Evolutionary conservation across 2,329 filamentous ascomycete species (phyloP).

Genomic region (Exophiala sideris): DNA sequence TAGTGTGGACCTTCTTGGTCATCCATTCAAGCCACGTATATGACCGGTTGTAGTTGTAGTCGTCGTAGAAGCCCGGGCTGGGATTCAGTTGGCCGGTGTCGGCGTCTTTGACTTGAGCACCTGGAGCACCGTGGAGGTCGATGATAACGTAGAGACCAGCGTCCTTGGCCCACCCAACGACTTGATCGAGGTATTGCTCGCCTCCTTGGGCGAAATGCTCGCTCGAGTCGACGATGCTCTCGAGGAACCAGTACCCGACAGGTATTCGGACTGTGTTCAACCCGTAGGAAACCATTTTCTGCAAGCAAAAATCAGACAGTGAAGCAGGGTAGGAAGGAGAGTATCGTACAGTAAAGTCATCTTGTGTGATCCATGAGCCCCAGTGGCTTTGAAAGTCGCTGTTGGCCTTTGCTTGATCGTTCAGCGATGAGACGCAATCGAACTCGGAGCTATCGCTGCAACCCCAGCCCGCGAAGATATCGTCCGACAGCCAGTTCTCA

Average conservation of each 20-base stretch:
- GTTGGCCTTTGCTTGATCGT: slow-evolving; percentile 45
- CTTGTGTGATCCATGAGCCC: slow-evolving; percentile 48
- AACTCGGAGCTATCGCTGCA: slow-evolving; percentile 44
- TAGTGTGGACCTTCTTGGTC: slow-evolving; percentile 50
- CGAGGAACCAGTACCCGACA: slow-evolving; percentile 55
- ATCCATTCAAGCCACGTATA: slow-evolving; percentile 57
- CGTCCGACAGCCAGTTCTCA: slow-evolving; percentile 53
- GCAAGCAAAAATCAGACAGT: not conserved
- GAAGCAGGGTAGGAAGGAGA: not conserved
- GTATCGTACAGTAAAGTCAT: slow-evolving; percentile 41
- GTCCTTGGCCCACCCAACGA: slow-evolving; percentile 50
- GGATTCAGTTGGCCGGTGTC: slow-evolving; percentile 45
- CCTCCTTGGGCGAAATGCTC: slow-evolving; percentile 53
- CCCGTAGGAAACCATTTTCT: slow-evolving; percentile 47
- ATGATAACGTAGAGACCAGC: slow-evolving; percentile 54
- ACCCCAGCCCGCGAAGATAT: slow-evolving; percentile 49
- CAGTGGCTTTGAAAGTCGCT: slow-evolving; percentile 51
- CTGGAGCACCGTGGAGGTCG: slow-evolving; percentile 52
- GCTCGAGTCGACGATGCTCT: slow-evolving; percentile 45
- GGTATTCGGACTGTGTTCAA: slow-evolving; percentile 56
- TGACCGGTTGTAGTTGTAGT: slow-evolving; percentile 56
- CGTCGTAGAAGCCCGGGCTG: slow-evolving; percentile 53
- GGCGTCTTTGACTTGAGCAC: slow-evolving; percentile 47
- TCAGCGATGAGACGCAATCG: slow-evolving; percentile 51
- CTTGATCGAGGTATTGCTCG: slow-evolving; percentile 44